Conservation (phyloP, 192 early-diverging fungal species). For the Backusella circina region DNA sequence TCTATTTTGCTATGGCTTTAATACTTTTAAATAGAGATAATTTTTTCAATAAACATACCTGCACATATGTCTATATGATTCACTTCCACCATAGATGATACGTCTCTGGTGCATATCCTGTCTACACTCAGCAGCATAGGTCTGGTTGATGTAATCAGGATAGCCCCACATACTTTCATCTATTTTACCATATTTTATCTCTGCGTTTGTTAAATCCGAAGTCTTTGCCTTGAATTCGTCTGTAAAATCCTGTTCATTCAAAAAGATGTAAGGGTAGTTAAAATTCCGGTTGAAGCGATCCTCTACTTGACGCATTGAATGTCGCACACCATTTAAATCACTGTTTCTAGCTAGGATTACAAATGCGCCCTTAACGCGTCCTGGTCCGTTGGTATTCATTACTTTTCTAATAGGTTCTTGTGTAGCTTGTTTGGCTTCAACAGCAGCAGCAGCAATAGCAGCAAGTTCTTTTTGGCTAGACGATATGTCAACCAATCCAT, state of each 20-base stretch:
- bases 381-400: not conserved
- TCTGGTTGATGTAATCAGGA: slow-evolving; percentile 70
- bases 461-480: not conserved
- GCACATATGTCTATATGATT: slow-evolving; percentile 76
- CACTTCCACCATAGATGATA: slow-evolving; percentile 62
- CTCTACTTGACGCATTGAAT: slow-evolving; percentile 65
- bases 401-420: not conserved
- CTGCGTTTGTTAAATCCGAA: slow-evolving; percentile 45
- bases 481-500: not conserved
- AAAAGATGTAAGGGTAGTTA: slow-evolving; percentile 84
- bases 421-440: slow-evolving; percentile 1
- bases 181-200: slow-evolving; percentile 54
- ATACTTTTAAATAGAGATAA: not conserved
- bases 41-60: slow-evolving; percentile 32
- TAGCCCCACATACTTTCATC: slow-evolving; percentile 66
- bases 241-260: slow-evolving; percentile 75
- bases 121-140: slow-evolving; percentile 46
- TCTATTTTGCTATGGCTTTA: slow-evolving; percentile 14
- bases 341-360: slow-evolving; percentile 74
- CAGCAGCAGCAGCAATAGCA: not conserved
- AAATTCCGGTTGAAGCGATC: slow-evolving; percentile 74
- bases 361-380: slow-evolving; percentile 56
- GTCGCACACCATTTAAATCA: slow-evolving; percentile 56
- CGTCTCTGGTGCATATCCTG: slow-evolving; percentile 44
- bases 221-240: slow-evolving; percentile 60